Conservation (phyloP, 1,284 basidiomycete species). For the Fistulinella cinereoalba region DNA sequence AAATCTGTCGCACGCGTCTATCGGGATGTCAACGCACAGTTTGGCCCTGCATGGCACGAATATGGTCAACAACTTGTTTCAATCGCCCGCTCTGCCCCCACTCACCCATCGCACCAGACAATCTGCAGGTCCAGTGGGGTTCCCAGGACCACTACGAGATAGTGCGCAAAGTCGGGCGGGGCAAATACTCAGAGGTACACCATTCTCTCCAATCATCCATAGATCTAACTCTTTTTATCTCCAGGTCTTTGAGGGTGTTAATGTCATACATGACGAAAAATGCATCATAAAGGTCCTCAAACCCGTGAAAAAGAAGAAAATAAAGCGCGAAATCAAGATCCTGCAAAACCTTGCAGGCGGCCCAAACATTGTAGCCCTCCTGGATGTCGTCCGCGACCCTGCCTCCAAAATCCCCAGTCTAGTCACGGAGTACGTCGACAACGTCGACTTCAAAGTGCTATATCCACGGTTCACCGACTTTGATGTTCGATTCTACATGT, state of each 20-base stretch:
- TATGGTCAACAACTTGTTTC: constrained; percentile 46
- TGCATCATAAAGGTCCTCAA: constrained; percentile 99
- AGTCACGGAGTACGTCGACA: constrained; percentile 98
- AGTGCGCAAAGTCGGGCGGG: constrained; percentile 93
- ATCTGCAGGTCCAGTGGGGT: constrained; percentile 92
- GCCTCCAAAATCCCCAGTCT: constrained; percentile 96
- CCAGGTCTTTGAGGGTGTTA: constrained; percentile 96
- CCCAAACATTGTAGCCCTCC: constrained; percentile 84
- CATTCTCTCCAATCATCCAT: constrained; percentile 8
- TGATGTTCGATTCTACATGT: constrained; percentile 96
- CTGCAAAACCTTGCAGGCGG: constrained; percentile 96
- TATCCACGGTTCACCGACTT: constrained; percentile 95
- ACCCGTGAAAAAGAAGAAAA: constrained; percentile 99
- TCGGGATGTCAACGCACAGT: constrained; percentile 67
- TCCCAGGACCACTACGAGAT: constrained; percentile 99
- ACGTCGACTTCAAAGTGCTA: constrained; percentile 96
- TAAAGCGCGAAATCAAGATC: constrained; percentile 99
- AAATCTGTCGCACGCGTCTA: constrained; percentile 77
- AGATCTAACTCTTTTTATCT: constrained; percentile 14
- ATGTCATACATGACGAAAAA: constrained; percentile 90
- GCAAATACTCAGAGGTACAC: constrained; percentile 91
- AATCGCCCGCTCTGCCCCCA: constrained; percentile 9
- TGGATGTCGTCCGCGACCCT: constrained; percentile 94
- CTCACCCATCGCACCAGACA: constrained; percentile 54
- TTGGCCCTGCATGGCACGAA: constrained; percentile 79